phyloP scores from a whole-genome alignment of 495 filamentous ascomycete genomes.

The Trichoderma gamsii region DNA sequence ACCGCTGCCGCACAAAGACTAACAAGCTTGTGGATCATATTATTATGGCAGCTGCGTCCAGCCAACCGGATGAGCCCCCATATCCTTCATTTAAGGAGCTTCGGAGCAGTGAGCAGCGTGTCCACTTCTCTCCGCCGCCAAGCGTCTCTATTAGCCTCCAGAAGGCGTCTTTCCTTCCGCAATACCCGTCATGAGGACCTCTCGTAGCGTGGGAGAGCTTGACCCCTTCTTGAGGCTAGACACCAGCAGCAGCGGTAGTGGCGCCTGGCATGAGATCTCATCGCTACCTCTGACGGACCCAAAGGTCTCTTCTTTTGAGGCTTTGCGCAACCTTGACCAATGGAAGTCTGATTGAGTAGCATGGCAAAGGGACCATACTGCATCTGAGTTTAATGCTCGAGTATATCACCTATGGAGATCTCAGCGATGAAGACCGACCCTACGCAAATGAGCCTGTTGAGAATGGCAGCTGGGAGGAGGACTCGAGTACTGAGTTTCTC shows the following conservation, averaged over 20 bases:
- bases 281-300: slow-evolving; percentile 22
- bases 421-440: slow-evolving; percentile 21
- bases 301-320: slow-evolving; percentile 23
- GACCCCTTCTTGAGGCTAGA: slow-evolving; percentile 20
- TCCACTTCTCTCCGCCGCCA: slow-evolving; percentile 17
- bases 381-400: slow-evolving; percentile 10
- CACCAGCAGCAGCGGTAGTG: slow-evolving; percentile 12
- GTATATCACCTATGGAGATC: slow-evolving; percentile 21
- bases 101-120: slow-evolving; percentile 16
- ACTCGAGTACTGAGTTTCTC: slow-evolving; percentile 20
- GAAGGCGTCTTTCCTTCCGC: slow-evolving; percentile 23
- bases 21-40: background rate
- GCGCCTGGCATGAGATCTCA: slow-evolving; percentile 23
- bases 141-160: slow-evolving; percentile 24
- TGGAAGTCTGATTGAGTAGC: slow-evolving; percentile 23
- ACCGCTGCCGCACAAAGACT: background rate
- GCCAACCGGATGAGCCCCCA: slow-evolving; percentile 18
- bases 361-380: slow-evolving; percentile 18
- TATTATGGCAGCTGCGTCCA: slow-evolving; percentile 17
- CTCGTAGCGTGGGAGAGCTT: slow-evolving; percentile 17
- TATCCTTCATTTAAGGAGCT: slow-evolving; percentile 20
- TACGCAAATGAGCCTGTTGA: slow-evolving; percentile 18
- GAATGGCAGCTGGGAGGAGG: slow-evolving; percentile 21
- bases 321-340: slow-evolving; percentile 19
- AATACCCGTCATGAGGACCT: slow-evolving; percentile 22